Conservation (phyloP, 176 grass and related monocot species). For the Zoysia japonica region DNA sequence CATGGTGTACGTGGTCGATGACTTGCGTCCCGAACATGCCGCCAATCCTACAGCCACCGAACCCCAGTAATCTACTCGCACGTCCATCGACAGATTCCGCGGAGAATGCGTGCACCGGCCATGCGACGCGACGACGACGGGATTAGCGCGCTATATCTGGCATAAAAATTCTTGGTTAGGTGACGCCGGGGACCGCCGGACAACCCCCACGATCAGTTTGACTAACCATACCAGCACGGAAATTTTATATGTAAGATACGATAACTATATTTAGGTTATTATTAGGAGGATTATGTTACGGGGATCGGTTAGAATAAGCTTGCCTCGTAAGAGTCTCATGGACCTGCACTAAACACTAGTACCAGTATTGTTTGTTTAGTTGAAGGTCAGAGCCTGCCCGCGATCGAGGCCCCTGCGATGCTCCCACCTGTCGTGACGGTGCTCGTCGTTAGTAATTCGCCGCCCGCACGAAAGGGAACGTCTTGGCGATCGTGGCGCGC, state of each 20-base stretch:
- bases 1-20: slow-evolving; percentile 12
- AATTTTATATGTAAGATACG: no score
- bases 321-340: neutral
- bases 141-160: no score
- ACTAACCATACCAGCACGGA: no score
- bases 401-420: neutral
- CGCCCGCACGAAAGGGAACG: neutral
- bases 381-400: neutral
- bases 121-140: no score
- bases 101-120: slow-evolving; percentile 17
- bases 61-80: slow-evolving; percentile 30
- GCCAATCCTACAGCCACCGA: neutral
- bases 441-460: neutral
- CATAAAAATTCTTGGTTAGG: no score
- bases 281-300: no score
- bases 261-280: no score
- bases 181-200: no score
- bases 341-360: neutral
- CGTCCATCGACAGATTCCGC: slow-evolving; percentile 31
- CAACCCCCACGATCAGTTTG: no score
- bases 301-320: no score
- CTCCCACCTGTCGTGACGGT: slow-evolving; percentile 39
- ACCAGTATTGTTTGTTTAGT: no score
- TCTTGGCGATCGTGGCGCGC: slow-evolving; percentile 25
- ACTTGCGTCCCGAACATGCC: slow-evolving; percentile 23